Conservation (phyloP, 2,329 filamentous ascomycete genomes). For the Aspergillus unguis region DNA sequence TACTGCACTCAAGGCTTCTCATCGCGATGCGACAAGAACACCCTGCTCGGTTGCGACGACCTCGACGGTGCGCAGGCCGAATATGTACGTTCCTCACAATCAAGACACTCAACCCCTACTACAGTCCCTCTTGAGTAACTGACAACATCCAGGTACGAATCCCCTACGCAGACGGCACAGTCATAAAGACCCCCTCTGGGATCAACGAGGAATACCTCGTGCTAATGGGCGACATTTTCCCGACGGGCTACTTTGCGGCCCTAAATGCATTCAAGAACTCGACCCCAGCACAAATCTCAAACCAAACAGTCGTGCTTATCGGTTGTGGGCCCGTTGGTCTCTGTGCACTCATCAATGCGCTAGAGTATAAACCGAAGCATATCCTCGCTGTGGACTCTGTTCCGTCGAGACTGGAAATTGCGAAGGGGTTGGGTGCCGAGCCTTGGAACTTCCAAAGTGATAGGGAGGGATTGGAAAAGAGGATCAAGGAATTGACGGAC, state of each 20-base stretch:
- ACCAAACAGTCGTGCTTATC: conserved; percentile 72
- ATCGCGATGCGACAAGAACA: conserved; percentile 68
- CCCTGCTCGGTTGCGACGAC: conserved; percentile 65
- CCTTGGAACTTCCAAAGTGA: conserved; percentile 74
- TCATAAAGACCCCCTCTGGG: conserved; percentile 67
- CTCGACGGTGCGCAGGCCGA: conserved; percentile 80
- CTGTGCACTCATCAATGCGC: conserved; percentile 74
- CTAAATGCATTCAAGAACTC: conserved; percentile 70
- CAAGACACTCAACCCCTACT: too few relatives aligned
- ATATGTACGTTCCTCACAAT: conserved; percentile 49
- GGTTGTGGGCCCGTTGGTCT: conserved; percentile 84
- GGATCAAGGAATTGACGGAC: conserved; percentile 70
- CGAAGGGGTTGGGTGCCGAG: conserved; percentile 72
- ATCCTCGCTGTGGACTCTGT: conserved; percentile 78
- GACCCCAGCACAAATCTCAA: conserved; percentile 54
- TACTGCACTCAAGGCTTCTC: conserved; percentile 77
- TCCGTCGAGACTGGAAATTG: conserved; percentile 68
- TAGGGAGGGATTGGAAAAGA: conserved; percentile 60
- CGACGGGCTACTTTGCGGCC: conserved; percentile 77
- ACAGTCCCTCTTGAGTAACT: not conserved
- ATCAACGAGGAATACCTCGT: conserved; percentile 73
- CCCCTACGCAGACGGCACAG: conserved; percentile 75
- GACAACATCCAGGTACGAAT: conserved; percentile 57
- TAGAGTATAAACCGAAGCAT: conserved; percentile 71
- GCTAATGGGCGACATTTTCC: conserved; percentile 92